Conservation (phyloP, 169 alveolate species). For the Eimeria sp. region DNA sequence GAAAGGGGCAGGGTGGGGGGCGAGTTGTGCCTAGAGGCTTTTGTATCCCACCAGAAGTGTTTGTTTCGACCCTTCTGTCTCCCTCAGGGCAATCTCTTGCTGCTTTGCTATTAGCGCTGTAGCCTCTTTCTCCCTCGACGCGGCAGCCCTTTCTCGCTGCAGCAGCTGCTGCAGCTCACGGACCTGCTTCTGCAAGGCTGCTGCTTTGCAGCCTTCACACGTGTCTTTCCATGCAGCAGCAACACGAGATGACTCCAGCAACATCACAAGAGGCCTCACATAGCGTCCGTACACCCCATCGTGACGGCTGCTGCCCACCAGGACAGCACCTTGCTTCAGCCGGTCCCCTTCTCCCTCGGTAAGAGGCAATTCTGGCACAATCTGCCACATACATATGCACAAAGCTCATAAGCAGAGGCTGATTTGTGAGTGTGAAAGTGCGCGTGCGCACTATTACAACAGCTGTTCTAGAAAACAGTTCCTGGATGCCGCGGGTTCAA, state of each 20-base stretch:
- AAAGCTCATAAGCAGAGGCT: neutral
- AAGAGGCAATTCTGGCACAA: neutral
- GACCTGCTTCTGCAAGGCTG: slow-evolving; percentile 25
- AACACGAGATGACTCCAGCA: neutral
- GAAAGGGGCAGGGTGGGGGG: neutral
- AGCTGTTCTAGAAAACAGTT: neutral
- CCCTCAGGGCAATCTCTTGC: slow-evolving; percentile 50
- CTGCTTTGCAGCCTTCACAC: slow-evolving; percentile 33
- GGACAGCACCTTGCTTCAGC: slow-evolving; percentile 1
- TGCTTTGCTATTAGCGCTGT: slow-evolving; percentile 60
- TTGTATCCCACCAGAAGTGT: slow-evolving; percentile 25
- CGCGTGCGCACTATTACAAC: neutral
- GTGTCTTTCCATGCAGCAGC: slow-evolving; percentile 39
- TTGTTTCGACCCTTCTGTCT: slow-evolving; percentile 57
- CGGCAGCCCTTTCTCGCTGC: slow-evolving; percentile 49
- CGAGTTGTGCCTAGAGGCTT: neutral
- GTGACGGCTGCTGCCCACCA: slow-evolving; percentile 53
- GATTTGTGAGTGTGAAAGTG: neutral
- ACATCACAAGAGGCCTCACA: slow-evolving; percentile 42
- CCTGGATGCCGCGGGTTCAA: neutral
- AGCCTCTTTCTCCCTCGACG: slow-evolving; percentile 42
- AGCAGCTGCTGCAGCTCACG: slow-evolving; percentile 45
- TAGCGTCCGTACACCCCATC: slow-evolving; percentile 55
- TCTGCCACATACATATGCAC: neutral
- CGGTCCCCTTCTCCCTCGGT: slow-evolving; percentile 3